Evolutionary conservation across 2,329 filamentous ascomycete species (phyloP).

Genomic region (Trichoderma arundinaceum): DNA sequence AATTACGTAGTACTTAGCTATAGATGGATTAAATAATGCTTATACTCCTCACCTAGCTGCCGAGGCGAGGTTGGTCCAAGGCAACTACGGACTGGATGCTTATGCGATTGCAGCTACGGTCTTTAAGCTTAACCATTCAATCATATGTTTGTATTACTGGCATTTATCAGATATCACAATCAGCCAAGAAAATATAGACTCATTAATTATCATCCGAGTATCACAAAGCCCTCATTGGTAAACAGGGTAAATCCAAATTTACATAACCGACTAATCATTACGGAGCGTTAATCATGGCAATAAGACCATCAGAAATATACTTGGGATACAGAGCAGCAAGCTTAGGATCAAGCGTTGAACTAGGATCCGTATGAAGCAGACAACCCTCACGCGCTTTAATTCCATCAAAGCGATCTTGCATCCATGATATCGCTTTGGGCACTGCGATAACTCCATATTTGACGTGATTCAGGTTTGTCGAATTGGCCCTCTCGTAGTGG

Average conservation of each 20-base stretch:
- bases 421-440: constrained; percentile 31
- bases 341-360: background rate
- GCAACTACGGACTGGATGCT: no score
- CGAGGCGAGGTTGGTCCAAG: no score
- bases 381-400: background rate
- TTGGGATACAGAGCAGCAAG: background rate
- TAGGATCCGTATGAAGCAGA: background rate
- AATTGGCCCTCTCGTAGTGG: constrained; percentile 51
- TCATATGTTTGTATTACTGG: no score
- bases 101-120: no score
- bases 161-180: no score
- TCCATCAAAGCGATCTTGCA: constrained; percentile 31
- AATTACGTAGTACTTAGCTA: no score
- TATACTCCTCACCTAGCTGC: no score
- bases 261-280: background rate
- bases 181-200: no score
- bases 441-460: constrained; percentile 32
- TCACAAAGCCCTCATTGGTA: no score
- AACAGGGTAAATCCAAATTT: background rate
- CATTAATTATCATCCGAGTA: no score
- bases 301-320: background rate
- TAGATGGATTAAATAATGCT: no score
- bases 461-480: constrained; percentile 46
- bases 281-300: background rate
- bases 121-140: no score